A percentile compares a stretch with the other conserved stretches of the same genome.
Conservation (phyloP, 805 yeast species). For the Barnettozyma wickerhamii region DNA sequence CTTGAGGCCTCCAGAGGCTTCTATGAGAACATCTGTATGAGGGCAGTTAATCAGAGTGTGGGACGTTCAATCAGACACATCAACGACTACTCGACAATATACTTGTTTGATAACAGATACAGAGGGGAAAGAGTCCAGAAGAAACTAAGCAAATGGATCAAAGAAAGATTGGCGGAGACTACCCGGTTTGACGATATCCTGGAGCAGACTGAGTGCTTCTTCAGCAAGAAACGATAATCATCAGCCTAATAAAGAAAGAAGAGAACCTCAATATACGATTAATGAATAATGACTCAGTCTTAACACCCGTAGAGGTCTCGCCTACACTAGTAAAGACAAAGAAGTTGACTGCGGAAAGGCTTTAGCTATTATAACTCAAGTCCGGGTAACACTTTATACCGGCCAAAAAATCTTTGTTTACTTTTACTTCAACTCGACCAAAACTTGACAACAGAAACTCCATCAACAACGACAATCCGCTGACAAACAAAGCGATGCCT, state of each 20-base stretch:
- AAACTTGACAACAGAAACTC: neutral
- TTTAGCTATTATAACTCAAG: too few relatives aligned
- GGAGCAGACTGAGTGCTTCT: constrained; percentile 20
- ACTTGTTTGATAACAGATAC: constrained; percentile 66
- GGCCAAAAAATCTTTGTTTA: constrained; percentile 5
- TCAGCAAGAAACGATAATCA: too few relatives aligned
- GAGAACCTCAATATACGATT: too few relatives aligned
- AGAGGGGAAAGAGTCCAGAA: constrained; percentile 38
- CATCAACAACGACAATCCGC: neutral
- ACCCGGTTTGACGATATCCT: constrained; percentile 17
- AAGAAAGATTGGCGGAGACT: constrained; percentile 32
- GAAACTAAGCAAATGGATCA: constrained; percentile 76
- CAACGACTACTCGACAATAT: constrained; percentile 74
- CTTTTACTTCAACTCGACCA: neutral
- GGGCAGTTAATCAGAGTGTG: constrained; percentile 86
- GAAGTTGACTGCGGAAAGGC: too few relatives aligned
- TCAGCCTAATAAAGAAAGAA: too few relatives aligned
- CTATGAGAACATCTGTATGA: constrained; percentile 84
- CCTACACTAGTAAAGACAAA: too few relatives aligned
- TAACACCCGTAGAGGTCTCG: neutral
- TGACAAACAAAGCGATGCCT: neutral
- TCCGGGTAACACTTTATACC: constrained; percentile 4
- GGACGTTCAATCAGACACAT: constrained; percentile 89
- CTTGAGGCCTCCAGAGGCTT: constrained; percentile 45
- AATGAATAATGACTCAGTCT: too few relatives aligned